A percentile compares a stretch with the other conserved stretches of the same genome.
These are phyloP conservation scores for Nyssa sinensis DNA, from an alignment of 148 eudicot genomes.

Conservation along the genomic window DNA sequence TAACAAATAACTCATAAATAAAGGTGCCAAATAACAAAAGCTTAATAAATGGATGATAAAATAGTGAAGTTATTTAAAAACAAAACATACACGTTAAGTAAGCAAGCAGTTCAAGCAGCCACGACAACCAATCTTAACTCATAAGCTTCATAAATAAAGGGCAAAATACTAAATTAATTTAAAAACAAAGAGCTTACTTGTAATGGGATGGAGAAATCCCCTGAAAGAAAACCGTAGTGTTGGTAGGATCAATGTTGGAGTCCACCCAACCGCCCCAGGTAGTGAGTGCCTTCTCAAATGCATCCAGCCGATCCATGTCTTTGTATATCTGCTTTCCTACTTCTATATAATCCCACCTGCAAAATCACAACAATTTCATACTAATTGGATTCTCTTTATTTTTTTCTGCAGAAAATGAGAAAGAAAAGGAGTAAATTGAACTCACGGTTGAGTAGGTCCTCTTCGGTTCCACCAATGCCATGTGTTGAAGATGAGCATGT, in stretches of 20 bases:
- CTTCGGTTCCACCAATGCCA: conserved; percentile 99
- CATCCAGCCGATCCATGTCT: conserved; percentile 76
- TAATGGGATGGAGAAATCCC: conserved; percentile 97
- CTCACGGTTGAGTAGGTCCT: conserved; percentile 81
- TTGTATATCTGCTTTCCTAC: conserved; percentile 40
- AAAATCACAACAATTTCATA: not conserved
- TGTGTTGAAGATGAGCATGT: conserved; percentile 81
- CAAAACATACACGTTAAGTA: too few relatives aligned
- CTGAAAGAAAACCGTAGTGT: conserved; percentile 78
- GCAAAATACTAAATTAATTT: too few relatives aligned
- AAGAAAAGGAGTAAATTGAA: not conserved
- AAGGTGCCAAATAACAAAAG: too few relatives aligned
- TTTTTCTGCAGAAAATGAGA: not conserved
- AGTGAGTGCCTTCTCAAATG: conserved; percentile 67
- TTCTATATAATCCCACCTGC: conserved; percentile 85
- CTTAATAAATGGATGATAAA: too few relatives aligned
- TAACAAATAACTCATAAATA: too few relatives aligned
- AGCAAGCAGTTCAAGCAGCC: too few relatives aligned
- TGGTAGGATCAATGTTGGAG: conserved; percentile 55
- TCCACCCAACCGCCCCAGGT: conserved; percentile 94
- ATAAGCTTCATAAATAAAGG: too few relatives aligned
- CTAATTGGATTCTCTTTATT: too few relatives aligned
- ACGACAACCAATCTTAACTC: too few relatives aligned
- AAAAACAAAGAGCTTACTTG: conserved; percentile 77
- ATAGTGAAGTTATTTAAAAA: too few relatives aligned